Evolutionary conservation across 1,284 basidiomycete species (phyloP), one percentile per base, ranked within the genome.

Genomic region (Termitomyces sp.): DNA sequence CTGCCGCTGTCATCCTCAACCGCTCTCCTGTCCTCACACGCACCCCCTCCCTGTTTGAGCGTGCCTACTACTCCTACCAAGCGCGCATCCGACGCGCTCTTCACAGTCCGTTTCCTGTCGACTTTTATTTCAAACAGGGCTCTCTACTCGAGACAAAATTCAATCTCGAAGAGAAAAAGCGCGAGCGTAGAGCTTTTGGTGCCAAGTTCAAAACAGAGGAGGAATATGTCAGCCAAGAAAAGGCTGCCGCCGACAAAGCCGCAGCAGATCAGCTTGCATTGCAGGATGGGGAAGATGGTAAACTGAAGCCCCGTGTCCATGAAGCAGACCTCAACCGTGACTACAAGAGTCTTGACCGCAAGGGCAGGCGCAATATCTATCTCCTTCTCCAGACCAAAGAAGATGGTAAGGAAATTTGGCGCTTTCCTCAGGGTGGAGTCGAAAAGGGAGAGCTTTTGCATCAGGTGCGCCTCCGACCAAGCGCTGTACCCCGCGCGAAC

Each of bases 111-210:
- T 88, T 94, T 70, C 88, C 92, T 15, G 81, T 84, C 54, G 86
- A 93, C 42, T 96, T 97, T 70, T 98, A 97, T 78, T 98, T 98
- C 80, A 95, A 95, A 71, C 85, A 88, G 56, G 95, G 94, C 0
- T 92, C 92, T 0, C 79, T 93, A 2, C 82, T 96, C 33, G 88
- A 95, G 68, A 85, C 86, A 41, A 82, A 88, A 48, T 98, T 94
- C 68, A 83, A 78, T 47, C 70, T 82, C 51, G 84, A 91, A 63
- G 88, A 94, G 65, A 79, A 83, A 54, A 74, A 77, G 59, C 80
- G 86, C 50, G 90, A 93, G 64, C 73, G 76, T 38, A 74, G 77
- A 53, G 84, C 84, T 1, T 94, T 92, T 68, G 90, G 91, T 0
- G 69, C 77, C 0, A 73, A 71, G 7, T 84, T 83, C 61, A 75